Evolutionary conservation across 148 eudicot species (phyloP).

Genomic region (Heliamphora exappendiculata): DNA sequence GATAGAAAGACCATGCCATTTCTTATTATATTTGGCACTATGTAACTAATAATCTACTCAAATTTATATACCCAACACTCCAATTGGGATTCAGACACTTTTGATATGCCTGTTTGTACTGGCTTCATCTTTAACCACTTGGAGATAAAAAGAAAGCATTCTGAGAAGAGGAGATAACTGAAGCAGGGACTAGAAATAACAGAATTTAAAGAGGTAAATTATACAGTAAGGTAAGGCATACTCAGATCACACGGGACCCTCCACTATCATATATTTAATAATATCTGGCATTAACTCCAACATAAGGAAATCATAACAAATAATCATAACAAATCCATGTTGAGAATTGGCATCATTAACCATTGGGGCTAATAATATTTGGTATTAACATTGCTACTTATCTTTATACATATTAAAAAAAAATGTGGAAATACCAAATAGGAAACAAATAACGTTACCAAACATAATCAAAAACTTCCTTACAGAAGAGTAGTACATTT

Average conservation of each 20-base stretch:
- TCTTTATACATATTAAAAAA: too few relatives aligned
- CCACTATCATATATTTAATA: neutral
- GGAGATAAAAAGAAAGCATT: neutral
- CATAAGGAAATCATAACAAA: neutral
- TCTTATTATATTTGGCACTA: neutral
- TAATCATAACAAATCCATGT: neutral
- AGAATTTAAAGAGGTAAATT: neutral
- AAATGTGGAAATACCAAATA: too few relatives aligned
- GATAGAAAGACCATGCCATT: neutral
- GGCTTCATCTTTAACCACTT: neutral
- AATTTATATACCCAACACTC: neutral
- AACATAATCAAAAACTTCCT: too few relatives aligned
- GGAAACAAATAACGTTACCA: too few relatives aligned
- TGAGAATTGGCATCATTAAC: too few relatives aligned
- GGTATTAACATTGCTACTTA: too few relatives aligned
- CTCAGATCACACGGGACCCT: neutral
- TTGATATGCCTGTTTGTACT: neutral
- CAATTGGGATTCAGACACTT: neutral
- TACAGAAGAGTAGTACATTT: too few relatives aligned
- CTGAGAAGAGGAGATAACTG: neutral
- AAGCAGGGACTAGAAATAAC: neutral
- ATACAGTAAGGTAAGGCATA: neutral
- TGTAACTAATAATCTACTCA: neutral
- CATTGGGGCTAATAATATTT: too few relatives aligned
- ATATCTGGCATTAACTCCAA: neutral